Evolutionary conservation across 441 rosid genomes (phyloP), one percentile per base, ranked within the genome.

Genomic region (Dalechampia spathulata): DNA sequence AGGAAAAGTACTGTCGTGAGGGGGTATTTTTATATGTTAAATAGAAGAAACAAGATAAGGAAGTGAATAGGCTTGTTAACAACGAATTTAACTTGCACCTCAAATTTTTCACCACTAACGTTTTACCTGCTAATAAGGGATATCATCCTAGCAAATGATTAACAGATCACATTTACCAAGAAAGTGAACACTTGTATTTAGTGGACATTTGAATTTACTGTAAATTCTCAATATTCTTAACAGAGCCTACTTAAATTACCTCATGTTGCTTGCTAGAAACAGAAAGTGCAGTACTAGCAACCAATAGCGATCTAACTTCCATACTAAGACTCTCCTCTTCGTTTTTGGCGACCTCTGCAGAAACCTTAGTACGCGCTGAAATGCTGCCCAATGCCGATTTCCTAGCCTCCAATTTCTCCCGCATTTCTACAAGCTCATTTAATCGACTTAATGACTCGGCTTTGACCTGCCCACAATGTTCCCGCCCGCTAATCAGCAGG

Each of bases 391-490:
- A 76, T 20, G 56, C 57, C 65, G 49, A 47, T 48, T 69, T 82
- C 60, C 80, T 85, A 2, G 76, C 78, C 68, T 79, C 85, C 46
- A 89, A 47, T 52, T 73, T 80, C 76, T 86, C 78, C 42, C 78
- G 77, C 88, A 86, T 80, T 69, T 80, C 94, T 73, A 86, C 96
- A 17, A 92, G 86, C 60, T 76, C 90, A 82, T 89, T 89, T 50
- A 60, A 57, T 38, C 81, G 75, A 47, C 73, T 74, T 73, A 85
- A 60, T 19, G 94, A 85, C 72, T 85, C 94, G 20, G 81, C 67
- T 65, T 80, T 67, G 58, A 80, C 91, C 99, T 92, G 96, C 75
- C 63, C 75, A 75, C 72, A 66, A 81, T 52, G 52, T 78, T 60
- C 59, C 81, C 77, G 65, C 84, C 90, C 88, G 83, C 89, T 83